These are phyloP conservation scores for Phytophthora macrochlamydospora DNA, from an alignment of 352 stramenopile genomes.

Conservation along the genomic window DNA sequence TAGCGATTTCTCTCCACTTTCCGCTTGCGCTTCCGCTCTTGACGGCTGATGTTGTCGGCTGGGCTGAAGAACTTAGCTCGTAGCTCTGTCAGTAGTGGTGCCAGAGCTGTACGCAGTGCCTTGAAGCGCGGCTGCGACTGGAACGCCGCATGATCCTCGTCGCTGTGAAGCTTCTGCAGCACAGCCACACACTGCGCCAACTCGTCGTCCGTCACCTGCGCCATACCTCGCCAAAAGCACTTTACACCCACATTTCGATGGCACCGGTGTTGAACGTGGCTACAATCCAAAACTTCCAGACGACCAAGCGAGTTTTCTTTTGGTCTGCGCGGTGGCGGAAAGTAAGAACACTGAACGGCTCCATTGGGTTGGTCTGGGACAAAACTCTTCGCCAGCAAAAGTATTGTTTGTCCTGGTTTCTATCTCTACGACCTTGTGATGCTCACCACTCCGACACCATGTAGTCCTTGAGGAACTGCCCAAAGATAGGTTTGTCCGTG, in stretches of 20 bases:
- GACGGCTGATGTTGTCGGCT: slow-evolving; percentile 44
- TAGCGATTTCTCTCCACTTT: too few species aligned
- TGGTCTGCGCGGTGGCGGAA: too few species aligned
- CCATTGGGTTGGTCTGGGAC: too few species aligned
- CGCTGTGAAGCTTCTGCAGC: slow-evolving; percentile 59
- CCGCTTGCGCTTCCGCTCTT: slow-evolving; percentile 68
- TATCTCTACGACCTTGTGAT: not conserved
- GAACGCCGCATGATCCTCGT: slow-evolving; percentile 51
- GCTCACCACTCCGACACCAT: slow-evolving; percentile 72
- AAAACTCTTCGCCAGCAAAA: too few species aligned
- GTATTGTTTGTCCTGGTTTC: not conserved
- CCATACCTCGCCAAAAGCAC: too few species aligned
- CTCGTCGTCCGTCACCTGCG: slow-evolving; percentile 52
- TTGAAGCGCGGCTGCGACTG: slow-evolving; percentile 60
- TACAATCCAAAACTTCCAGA: too few species aligned
- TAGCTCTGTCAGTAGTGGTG: slow-evolving; percentile 66
- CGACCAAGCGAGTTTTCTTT: too few species aligned
- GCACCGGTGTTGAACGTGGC: too few species aligned
- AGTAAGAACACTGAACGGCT: too few species aligned
- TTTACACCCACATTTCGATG: too few species aligned
- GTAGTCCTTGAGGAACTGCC: slow-evolving; percentile 84
- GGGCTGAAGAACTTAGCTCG: slow-evolving; percentile 65
- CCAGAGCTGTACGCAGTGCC: slow-evolving; percentile 56
- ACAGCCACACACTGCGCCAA: slow-evolving; percentile 58
- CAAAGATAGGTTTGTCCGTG: slow-evolving; percentile 46